Evolutionary conservation across 805 yeast genomes (phyloP).

Genomic region (Wickerhamiella sergipiensis): DNA sequence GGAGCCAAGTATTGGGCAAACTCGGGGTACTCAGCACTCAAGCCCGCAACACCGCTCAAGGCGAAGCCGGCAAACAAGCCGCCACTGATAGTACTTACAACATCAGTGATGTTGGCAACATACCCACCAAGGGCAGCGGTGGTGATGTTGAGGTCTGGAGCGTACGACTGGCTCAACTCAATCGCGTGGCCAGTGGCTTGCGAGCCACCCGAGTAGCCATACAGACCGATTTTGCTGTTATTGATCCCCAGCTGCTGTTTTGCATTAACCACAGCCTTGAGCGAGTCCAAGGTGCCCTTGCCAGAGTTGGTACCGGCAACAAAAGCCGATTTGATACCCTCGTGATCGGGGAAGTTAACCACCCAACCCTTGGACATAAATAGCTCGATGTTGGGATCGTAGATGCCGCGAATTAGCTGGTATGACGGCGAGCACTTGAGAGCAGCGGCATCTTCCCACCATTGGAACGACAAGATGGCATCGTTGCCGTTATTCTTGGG

Average conservation of each 20-base stretch:
- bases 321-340: constrained; percentile 14
- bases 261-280: constrained; percentile 17
- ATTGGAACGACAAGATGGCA: constrained; percentile 15
- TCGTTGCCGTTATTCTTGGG: constrained; percentile 11
- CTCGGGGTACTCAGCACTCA: constrained; percentile 19
- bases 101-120: constrained; percentile 13
- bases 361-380: constrained; percentile 12
- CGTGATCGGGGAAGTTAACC: constrained; percentile 19
- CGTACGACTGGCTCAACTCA: constrained; percentile 13
- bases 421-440: constrained; percentile 18
- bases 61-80: constrained; percentile 17
- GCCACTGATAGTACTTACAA: constrained; percentile 11
- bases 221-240: constrained; percentile 12
- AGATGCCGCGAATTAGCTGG: constrained; percentile 8
- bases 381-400: constrained; percentile 9
- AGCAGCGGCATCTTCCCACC: constrained; percentile 14
- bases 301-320: constrained; percentile 18
- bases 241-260: constrained; percentile 7
- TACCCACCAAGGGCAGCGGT: constrained; percentile 17
- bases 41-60: constrained; percentile 19
- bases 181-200: constrained; percentile 19
- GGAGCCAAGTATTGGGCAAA: constrained; percentile 9
- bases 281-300: constrained; percentile 19
- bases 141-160: constrained; percentile 17
- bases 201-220: constrained; percentile 22